Evolutionary conservation across 805 yeast species (phyloP).

Genomic region (Priceomyces carsonii): DNA sequence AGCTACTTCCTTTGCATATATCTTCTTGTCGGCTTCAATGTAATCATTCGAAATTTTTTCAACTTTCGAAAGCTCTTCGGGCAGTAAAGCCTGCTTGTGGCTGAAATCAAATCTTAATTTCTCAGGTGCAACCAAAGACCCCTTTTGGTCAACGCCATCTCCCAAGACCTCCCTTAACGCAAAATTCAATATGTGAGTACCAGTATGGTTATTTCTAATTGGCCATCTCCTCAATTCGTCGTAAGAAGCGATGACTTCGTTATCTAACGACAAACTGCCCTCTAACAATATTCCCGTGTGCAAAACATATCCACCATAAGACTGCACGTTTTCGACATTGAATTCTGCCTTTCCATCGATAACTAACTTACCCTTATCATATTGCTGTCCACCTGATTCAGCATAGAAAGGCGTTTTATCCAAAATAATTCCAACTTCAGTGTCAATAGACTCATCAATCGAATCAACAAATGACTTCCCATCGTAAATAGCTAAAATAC

Average conservation of each 20-base stretch:
- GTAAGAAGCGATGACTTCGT: constrained; percentile 77
- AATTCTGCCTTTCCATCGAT: constrained; percentile 88
- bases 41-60: constrained; percentile 73
- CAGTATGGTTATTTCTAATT: constrained; percentile 96
- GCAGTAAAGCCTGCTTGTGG: constrained; percentile 79
- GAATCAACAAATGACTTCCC: constrained; percentile 61
- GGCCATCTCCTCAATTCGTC: constrained; percentile 96
- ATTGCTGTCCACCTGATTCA: constrained; percentile 99
- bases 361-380: constrained; percentile 89
- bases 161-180: constrained; percentile 88
- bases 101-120: constrained; percentile 95
- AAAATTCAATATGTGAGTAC: constrained; percentile 91
- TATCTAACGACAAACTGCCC: constrained; percentile 70
- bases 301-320: constrained; percentile 90
- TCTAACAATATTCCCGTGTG: constrained; percentile 88
- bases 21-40: constrained; percentile 69
- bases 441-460: constrained; percentile 29
- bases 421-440: constrained; percentile 75
- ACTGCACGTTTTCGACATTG: constrained; percentile 87
- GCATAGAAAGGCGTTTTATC: constrained; percentile 96
- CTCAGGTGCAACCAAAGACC: constrained; percentile 94
- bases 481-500: constrained; percentile 68
- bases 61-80: constrained; percentile 69
- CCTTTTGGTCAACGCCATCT: constrained; percentile 89
- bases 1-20: constrained; percentile 81